phyloP scores from a whole-genome alignment of 306 rosid genomes.

The Pyrus bretschneideri region DNA sequence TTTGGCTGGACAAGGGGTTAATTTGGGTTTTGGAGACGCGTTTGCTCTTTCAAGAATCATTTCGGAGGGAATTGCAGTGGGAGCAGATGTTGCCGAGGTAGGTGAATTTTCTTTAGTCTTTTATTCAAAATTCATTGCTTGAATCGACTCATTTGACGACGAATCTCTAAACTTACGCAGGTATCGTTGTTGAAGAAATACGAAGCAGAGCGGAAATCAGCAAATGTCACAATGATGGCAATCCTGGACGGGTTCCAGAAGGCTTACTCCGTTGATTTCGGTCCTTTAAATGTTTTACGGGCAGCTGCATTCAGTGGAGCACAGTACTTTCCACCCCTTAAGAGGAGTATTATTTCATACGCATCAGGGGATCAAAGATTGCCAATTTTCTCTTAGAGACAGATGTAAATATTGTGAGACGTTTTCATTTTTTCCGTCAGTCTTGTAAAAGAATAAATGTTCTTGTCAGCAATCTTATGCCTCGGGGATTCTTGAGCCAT shows the following conservation, averaged over 20 bases:
- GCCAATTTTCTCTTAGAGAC: slow-evolving; percentile 53
- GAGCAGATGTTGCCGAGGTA: slow-evolving; percentile 80
- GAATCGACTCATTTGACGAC: not conserved
- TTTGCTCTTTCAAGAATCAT: slow-evolving; percentile 63
- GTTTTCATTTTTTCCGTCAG: not conserved
- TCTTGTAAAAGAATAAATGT: not conserved
- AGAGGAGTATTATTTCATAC: slow-evolving; percentile 72
- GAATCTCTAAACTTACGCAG: slow-evolving; percentile 30
- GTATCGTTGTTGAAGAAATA: slow-evolving; percentile 61
- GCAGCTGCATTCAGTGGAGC: slow-evolving; percentile 79
- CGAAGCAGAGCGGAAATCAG: slow-evolving; percentile 68
- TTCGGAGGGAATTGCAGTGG: slow-evolving; percentile 76
- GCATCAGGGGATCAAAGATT: slow-evolving; percentile 79
- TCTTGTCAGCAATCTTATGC: not conserved
- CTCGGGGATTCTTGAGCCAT: not conserved
- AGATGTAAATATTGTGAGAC: not conserved
- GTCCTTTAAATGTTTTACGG: slow-evolving; percentile 68
- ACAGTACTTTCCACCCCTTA: slow-evolving; percentile 63
- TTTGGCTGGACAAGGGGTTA: slow-evolving; percentile 96
- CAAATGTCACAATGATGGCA: slow-evolving; percentile 77
- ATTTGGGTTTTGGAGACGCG: slow-evolving; percentile 89
- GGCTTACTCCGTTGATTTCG: slow-evolving; percentile 81
- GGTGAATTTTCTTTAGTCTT: slow-evolving; percentile 5
- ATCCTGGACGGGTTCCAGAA: slow-evolving; percentile 80
- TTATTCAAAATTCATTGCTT: not conserved